Percentiles rank a stretch among this genome's conserved stretches.
Evolutionary conservation across 1,284 basidiomycete genomes (phyloP).

Genomic region (Meripilus lineatus): DNA sequence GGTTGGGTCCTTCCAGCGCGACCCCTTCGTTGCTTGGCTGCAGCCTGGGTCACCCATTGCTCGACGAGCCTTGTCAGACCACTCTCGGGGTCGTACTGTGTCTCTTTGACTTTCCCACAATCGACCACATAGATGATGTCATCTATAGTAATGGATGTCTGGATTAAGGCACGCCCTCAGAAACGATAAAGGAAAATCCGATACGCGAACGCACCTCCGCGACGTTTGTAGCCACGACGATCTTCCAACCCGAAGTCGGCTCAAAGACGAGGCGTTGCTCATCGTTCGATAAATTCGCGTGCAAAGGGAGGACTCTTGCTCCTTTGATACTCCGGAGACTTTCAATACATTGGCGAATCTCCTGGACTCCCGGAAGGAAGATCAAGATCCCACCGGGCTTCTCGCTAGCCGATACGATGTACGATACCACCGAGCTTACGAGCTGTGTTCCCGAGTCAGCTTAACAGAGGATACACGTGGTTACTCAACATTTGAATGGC

Average conservation of each 20-base stretch:
- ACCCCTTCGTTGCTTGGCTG: slow-evolving; percentile 81
- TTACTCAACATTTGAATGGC: slow-evolving; percentile 1
- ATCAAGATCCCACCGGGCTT: slow-evolving; percentile 70
- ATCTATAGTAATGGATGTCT: slow-evolving; percentile 95
- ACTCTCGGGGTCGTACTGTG: slow-evolving; percentile 72
- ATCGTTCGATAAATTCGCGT: slow-evolving; percentile 83
- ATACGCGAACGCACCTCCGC: slow-evolving; percentile 51
- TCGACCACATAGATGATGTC: slow-evolving; percentile 87
- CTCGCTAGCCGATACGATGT: slow-evolving; percentile 56
- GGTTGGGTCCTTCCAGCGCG: slow-evolving; percentile 87
- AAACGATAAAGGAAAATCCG: neutral
- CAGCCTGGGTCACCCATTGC: slow-evolving; percentile 77
- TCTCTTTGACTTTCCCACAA: slow-evolving; percentile 88
- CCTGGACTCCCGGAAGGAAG: slow-evolving; percentile 86
- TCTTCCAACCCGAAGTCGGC: slow-evolving; percentile 68
- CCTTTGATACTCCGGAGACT: slow-evolving; percentile 44
- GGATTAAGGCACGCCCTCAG: neutral
- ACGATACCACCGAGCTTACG: slow-evolving; percentile 59
- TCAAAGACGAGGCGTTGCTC: slow-evolving; percentile 84
- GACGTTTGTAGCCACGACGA: slow-evolving; percentile 89
- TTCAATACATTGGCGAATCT: slow-evolving; percentile 80
- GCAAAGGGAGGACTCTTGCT: slow-evolving; percentile 75
- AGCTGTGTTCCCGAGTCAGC: slow-evolving; percentile 38
- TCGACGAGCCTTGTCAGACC: slow-evolving; percentile 79
- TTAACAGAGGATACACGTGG: neutral